Evolutionary conservation across 164 flowering plant species (phyloP), one percentile per base, ranked within the genome.

Genomic region (Malania oleifera): DNA sequence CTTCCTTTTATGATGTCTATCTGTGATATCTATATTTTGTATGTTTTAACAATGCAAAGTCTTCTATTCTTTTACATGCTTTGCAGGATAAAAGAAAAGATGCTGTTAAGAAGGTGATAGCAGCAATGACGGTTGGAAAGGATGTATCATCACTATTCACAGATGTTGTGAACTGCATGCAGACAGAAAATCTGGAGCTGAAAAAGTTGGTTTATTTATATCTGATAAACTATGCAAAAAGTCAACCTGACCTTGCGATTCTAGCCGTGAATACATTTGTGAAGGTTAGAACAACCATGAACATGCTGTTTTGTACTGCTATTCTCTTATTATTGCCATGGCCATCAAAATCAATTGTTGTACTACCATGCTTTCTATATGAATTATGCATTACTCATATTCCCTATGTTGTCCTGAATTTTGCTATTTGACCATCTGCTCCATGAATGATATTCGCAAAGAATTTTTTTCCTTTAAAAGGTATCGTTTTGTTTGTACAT

Each of bases 71-170:
- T 54, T 48, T 35, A 13, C 46, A 31, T 69, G 61, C 50, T 40
- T n/a, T 70, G 52, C 66, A 95, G 99, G 99, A 95, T 74, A 95
- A 95, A 85, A 85, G 87, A 67, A 95, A 89, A 68, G 97, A 91
- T 91, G 99, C 97, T 34, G 99, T 95, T 17, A 91, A 95, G 76
- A 95, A 91, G 75, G 99, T 95, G 28, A 91, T 95, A 76, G 99
- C 99, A 65, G 99, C 99, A 28, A 95, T 95, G 99, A 95, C 99
- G 7, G 99, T 95, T 55, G 99, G 99, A 58, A 95, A 95, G 74
- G 99, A 95, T 74, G 99, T 95, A 15, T 95, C 99, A 41, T 95
- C 97, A 27, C 70, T 95, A 58, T 95, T 95, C 67, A 87, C 96
- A 7, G 99, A 95, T 75, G 97, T 95, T 56, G 96, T 95, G 59